A percentile compares a stretch with the other conserved stretches of the same genome.
Conservation (phyloP, 345 rosid genomes). For the Camelina sativa region DNA sequence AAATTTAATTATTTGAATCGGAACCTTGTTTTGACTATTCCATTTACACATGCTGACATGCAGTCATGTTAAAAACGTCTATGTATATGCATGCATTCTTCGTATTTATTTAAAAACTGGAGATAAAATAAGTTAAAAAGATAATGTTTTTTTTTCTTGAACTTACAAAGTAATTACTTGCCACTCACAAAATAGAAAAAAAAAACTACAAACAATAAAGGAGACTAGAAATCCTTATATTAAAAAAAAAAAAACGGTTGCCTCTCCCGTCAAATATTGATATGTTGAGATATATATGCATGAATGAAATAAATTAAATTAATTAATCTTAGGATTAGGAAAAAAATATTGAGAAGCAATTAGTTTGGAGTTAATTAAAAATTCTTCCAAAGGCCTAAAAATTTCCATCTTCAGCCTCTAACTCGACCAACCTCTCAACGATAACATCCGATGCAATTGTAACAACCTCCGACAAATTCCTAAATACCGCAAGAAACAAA, state of each 20-base stretch:
- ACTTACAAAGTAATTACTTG: conserved; percentile 23
- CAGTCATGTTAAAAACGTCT: not conserved
- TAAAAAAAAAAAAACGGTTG: not conserved
- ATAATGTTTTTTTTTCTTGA: not conserved
- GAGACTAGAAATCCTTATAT: conserved; percentile 9
- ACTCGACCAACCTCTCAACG: conserved; percentile 58
- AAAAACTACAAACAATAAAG: conserved; percentile 13
- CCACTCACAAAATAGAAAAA: not conserved
- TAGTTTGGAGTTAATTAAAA: conserved; percentile 5
- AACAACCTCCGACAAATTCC: conserved; percentile 70
- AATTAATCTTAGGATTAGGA: conserved; percentile 2
- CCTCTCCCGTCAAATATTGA: conserved; percentile 28
- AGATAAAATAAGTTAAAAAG: too few relatives aligned
- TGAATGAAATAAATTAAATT: conserved; percentile 35
- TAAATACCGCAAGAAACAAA: conserved; percentile 5
- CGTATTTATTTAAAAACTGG: not conserved
- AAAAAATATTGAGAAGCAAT: conserved; percentile 1
- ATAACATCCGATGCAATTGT: conserved; percentile 63
- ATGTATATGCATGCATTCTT: not conserved
- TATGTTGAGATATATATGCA: conserved; percentile 30
- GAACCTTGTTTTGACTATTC: not conserved
- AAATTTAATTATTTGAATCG: not conserved
- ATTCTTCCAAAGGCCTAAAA: conserved; percentile 3
- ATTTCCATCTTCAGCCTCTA: conserved; percentile 48
- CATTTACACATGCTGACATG: not conserved